A percentile compares a stretch with the other conserved stretches of the same genome.
phyloP scores from a whole-genome alignment of 306 rosid species.

The Purshia tridentata region DNA sequence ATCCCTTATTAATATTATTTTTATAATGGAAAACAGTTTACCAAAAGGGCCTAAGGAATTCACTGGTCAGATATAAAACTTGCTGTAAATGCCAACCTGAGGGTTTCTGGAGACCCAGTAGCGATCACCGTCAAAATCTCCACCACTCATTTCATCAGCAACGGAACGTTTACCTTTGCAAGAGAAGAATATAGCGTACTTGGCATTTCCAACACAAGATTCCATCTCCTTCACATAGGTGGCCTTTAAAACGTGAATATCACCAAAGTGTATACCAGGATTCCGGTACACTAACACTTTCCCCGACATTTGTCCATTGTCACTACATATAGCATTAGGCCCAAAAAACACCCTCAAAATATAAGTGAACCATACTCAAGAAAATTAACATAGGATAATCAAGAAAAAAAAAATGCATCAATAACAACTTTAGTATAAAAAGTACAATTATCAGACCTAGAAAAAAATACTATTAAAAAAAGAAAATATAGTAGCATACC shows the following conservation, averaged over 20 bases:
- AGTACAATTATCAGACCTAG: no score
- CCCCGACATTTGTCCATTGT: constrained; percentile 63
- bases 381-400: not conserved
- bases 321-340: constrained; percentile 31
- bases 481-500: not conserved
- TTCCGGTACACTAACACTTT: constrained; percentile 72
- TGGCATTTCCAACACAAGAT: constrained; percentile 59
- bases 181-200: constrained; percentile 76
- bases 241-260: constrained; percentile 64
- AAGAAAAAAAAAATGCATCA: not conserved
- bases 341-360: not conserved
- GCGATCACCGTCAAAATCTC: constrained; percentile 88
- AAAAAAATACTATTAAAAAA: not conserved
- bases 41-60: no score
- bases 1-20: not conserved
- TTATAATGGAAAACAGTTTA: no score
- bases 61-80: no score
- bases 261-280: constrained; percentile 86
- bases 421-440: not conserved
- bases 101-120: constrained; percentile 79
- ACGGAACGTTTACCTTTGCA: constrained; percentile 67
- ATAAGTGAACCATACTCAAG: not conserved
- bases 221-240: constrained; percentile 43
- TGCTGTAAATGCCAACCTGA: constrained; percentile 42
- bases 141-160: constrained; percentile 79